Evolutionary conservation across 148 eudicot species (phyloP).

Genomic region (Camellia japonica): DNA sequence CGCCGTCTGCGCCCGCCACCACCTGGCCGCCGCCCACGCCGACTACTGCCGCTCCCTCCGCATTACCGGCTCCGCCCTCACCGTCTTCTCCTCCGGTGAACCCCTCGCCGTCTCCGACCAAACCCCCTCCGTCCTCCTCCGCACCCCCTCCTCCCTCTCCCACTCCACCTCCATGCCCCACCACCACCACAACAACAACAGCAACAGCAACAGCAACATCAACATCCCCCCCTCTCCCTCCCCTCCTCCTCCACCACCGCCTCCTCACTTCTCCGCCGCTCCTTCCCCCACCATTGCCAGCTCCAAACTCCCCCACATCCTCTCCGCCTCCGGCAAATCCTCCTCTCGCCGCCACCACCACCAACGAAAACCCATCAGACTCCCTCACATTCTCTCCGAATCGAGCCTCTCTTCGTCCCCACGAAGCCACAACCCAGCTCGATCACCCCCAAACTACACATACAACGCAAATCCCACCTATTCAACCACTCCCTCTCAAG

Average conservation of each 20-base stretch:
- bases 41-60: constrained; percentile 89
- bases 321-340: constrained; percentile 56
- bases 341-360: constrained; percentile 24
- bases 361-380: constrained; percentile 4
- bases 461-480: constrained; percentile 42
- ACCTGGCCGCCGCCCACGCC: constrained; percentile 92
- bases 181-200: not conserved
- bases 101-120: constrained; percentile 73
- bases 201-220: constrained; percentile 12
- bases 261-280: constrained; percentile 18
- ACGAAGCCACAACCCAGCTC: not conserved
- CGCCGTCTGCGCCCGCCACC: constrained; percentile 90
- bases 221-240: constrained; percentile 30
- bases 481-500: constrained; percentile 50
- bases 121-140: constrained; percentile 76
- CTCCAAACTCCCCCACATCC: constrained; percentile 46
- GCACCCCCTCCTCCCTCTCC: constrained; percentile 25
- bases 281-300: constrained; percentile 26
- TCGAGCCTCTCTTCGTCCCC: constrained; percentile 55
- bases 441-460: constrained; percentile 11
- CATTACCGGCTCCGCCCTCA: constrained; percentile 71
- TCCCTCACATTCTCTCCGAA: constrained; percentile 50
- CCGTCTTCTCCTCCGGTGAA: constrained; percentile 75
- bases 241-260: constrained; percentile 19
- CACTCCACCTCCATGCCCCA: constrained; percentile 13